phyloP scores from a whole-genome alignment of 371 early-diverging fungal genomes.

The Syncephalis fuscata region DNA sequence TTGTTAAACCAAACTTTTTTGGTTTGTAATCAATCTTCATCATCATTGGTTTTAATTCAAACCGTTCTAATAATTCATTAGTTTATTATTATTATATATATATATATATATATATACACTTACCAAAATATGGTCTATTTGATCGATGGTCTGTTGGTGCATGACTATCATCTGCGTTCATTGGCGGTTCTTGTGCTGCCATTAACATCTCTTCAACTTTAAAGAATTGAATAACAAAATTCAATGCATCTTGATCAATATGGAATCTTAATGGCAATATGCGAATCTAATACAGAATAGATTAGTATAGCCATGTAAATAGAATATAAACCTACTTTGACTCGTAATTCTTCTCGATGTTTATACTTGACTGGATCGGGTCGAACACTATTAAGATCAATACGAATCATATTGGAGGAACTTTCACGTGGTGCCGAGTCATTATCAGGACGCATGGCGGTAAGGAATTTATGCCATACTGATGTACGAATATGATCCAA shows the following conservation, averaged over 20 bases:
- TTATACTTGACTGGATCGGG: slow-evolving; percentile 19
- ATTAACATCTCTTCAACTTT: slow-evolving; percentile 1
- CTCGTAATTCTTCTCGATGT: too few species aligned
- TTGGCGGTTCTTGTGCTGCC: not conserved
- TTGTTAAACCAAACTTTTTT: slow-evolving; percentile 63
- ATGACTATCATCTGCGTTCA: not conserved
- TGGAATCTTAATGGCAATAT: slow-evolving; percentile 70
- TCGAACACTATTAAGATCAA: slow-evolving; percentile 41
- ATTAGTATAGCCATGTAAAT: too few species aligned
- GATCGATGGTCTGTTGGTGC: not conserved
- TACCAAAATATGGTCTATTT: not conserved
- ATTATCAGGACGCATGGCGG: slow-evolving; percentile 38
- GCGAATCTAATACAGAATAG: slow-evolving; percentile 15
- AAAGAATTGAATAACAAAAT: slow-evolving; percentile 70
- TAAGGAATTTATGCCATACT: slow-evolving; percentile 56
- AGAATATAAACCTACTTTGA: too few species aligned
- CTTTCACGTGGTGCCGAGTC: slow-evolving; percentile 32
- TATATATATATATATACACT: not conserved
- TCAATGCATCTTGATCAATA: slow-evolving; percentile 88
- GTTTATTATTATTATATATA: not conserved
- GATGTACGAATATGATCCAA: slow-evolving; percentile 63
- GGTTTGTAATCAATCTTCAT: slow-evolving; percentile 94
- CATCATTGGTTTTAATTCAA: slow-evolving; percentile 53
- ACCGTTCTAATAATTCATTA: slow-evolving; percentile 21
- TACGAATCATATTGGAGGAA: slow-evolving; percentile 41